These are phyloP conservation scores for Angophora floribunda DNA, from an alignment of 345 rosid genomes.

Conservation along the genomic window DNA sequence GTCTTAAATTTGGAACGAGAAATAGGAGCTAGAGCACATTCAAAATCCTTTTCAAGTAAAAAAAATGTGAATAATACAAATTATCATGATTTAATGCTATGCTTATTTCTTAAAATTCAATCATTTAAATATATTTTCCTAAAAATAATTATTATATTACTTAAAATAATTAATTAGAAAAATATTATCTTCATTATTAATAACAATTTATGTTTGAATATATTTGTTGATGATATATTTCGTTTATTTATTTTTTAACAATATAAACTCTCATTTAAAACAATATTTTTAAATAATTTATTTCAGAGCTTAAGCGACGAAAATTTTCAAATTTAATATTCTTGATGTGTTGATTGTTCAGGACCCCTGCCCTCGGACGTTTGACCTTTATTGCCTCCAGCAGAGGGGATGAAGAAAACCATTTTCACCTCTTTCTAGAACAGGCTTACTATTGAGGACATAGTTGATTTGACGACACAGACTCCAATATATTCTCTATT, in stretches of 20 bases:
- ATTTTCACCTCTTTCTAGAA: neutral
- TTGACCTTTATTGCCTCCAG: neutral
- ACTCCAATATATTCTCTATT: neutral
- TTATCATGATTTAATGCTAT: neutral
- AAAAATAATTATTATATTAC: rapidly evolving
- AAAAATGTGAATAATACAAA: neutral
- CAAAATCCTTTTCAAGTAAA: neutral
- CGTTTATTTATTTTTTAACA: neutral
- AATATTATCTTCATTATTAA: neutral
- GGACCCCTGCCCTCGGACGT: neutral
- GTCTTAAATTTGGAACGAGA: neutral
- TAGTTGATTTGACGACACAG: neutral
- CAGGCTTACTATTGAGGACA: neutral
- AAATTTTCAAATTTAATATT: neutral
- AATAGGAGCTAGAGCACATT: neutral
- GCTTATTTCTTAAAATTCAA: rapidly evolving
- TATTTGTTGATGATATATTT: neutral
- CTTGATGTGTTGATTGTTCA: neutral
- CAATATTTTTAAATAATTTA: rapidly evolving
- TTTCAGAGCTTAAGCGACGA: neutral
- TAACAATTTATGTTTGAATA: neutral
- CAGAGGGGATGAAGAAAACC: neutral
- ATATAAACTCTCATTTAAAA: rapidly evolving
- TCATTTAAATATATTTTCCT: rapidly evolving
- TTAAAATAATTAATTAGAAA: neutral